Conservation (phyloP, 2,329 filamentous ascomycete genomes). For the Venturia carpophila region DNA sequence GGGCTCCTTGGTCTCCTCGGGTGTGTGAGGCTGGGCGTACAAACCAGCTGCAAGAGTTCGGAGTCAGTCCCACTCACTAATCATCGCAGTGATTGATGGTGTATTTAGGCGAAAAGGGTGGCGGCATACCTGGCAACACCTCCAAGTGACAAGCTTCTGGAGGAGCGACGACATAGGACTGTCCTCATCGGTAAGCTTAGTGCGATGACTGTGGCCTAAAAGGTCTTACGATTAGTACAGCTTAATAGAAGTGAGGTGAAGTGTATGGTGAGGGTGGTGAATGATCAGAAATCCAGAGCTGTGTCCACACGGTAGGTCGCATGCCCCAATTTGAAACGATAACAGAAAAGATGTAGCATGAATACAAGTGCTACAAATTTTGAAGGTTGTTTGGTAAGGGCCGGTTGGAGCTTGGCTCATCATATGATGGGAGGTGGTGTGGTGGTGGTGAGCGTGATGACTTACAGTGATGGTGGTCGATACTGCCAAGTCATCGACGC, state of each 20-base stretch:
- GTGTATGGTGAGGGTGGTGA: background rate
- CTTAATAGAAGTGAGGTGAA: background rate
- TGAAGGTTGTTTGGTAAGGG: too few species aligned
- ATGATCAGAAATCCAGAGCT: background rate
- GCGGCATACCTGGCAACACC: background rate
- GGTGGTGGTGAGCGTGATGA: too few species aligned
- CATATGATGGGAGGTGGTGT: too few species aligned
- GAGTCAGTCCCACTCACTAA: background rate
- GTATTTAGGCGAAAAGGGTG: background rate
- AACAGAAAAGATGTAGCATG: too few species aligned
- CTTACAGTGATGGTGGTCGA: too few species aligned
- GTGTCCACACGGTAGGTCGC: too few species aligned
- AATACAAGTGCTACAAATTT: too few species aligned
- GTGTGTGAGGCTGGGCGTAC: background rate
- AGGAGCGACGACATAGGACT: background rate
- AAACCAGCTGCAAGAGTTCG: constrained; percentile 8
- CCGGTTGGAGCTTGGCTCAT: too few species aligned
- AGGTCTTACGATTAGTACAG: background rate
- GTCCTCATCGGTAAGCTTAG: background rate
- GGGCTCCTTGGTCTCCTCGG: background rate
- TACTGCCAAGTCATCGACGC: too few species aligned
- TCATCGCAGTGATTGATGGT: background rate
- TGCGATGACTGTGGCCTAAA: background rate
- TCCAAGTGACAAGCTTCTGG: background rate
- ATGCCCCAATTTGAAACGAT: too few species aligned